A percentile compares a stretch with the other conserved stretches of the same genome.
Conservation (phyloP, 148 eudicot species). For the Diospyros kaki region DNA sequence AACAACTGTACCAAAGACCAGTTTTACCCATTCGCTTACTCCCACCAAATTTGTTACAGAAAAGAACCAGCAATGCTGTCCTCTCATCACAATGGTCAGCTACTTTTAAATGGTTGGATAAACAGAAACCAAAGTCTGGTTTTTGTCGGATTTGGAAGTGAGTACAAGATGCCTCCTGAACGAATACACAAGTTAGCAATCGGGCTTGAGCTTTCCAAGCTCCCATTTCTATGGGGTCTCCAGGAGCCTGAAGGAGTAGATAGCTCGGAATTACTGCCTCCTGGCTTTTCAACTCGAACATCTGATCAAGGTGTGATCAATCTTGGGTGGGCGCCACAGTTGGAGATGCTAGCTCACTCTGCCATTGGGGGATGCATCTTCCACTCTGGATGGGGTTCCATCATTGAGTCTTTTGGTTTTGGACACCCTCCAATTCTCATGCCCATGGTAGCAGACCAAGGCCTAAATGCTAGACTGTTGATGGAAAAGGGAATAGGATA, state of each 20-base stretch:
- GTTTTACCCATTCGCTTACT: constrained; percentile 35
- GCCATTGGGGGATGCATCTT: constrained; percentile 37
- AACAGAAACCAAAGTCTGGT: constrained; percentile 16
- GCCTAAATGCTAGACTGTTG: constrained; percentile 33
- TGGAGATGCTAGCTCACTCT: constrained; percentile 35
- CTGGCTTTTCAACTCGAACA: constrained; percentile 16
- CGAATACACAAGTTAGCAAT: constrained; percentile 39
- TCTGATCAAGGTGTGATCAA: constrained; percentile 15
- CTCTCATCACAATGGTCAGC: constrained; percentile 13
- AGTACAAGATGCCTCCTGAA: constrained; percentile 26
- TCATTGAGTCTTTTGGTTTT: constrained; percentile 28
- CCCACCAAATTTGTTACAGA: constrained; percentile 14
- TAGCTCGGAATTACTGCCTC: background rate
- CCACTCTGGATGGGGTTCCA: constrained; percentile 38
- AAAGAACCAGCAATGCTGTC: background rate
- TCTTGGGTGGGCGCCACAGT: constrained; percentile 42
- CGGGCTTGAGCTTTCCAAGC: constrained; percentile 30
- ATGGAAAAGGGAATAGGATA: constrained; percentile 33
- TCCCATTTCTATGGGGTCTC: constrained; percentile 43
- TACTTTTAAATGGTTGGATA: constrained; percentile 33
- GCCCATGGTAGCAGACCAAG: constrained; percentile 37
- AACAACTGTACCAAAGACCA: constrained; percentile 22
- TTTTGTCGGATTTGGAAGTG: constrained; percentile 45
- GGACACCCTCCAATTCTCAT: constrained; percentile 33
- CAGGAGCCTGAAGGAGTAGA: constrained; percentile 21